These are phyloP conservation scores for Mucor circinelloides DNA, from an alignment of 371 early-diverging fungal species.

Conservation along the genomic window DNA sequence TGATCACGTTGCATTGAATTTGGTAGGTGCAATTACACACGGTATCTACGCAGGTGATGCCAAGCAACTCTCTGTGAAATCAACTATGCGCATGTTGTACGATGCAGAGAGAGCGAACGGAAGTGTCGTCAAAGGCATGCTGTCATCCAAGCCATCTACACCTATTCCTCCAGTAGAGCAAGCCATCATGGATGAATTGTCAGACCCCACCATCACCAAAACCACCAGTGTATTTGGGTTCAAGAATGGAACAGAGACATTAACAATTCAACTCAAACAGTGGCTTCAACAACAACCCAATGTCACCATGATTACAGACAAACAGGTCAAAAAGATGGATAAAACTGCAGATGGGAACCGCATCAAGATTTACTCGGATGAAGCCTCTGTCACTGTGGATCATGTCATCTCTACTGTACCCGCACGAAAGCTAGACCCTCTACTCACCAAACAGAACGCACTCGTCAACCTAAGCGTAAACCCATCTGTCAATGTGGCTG, in stretches of 20 bases:
- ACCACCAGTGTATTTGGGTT: conserved; percentile 81
- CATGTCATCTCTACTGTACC: conserved; percentile 16
- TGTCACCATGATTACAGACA: conserved; percentile 54
- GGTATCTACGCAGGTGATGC: conserved; percentile 93
- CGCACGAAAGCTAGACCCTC: conserved; percentile 2
- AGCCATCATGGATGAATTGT: neutral
- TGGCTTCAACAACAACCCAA: conserved; percentile 49
- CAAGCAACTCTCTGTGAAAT: conserved; percentile 70
- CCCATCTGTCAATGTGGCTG: conserved; percentile 76
- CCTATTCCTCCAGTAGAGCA: conserved; percentile 1
- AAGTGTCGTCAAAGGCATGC: conserved; percentile 48
- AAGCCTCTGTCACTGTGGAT: conserved; percentile 11
- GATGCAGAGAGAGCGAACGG: conserved; percentile 68
- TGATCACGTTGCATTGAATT: conserved; percentile 31
- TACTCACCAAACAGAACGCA: neutral
- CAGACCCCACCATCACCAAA: conserved; percentile 32
- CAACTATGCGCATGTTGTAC: conserved; percentile 69
- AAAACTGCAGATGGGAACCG: conserved; percentile 20
- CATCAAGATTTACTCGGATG: conserved; percentile 23
- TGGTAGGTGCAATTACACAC: conserved; percentile 87
- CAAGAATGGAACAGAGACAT: conserved; percentile 72
- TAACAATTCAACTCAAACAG: conserved; percentile 57
- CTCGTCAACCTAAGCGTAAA: conserved; percentile 52
- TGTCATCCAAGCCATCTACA: neutral
- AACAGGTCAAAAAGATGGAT: conserved; percentile 40